Evolutionary conservation across 2,329 filamentous ascomycete genomes (phyloP).

Genomic region (Pseudogymnoascus destructans): DNA sequence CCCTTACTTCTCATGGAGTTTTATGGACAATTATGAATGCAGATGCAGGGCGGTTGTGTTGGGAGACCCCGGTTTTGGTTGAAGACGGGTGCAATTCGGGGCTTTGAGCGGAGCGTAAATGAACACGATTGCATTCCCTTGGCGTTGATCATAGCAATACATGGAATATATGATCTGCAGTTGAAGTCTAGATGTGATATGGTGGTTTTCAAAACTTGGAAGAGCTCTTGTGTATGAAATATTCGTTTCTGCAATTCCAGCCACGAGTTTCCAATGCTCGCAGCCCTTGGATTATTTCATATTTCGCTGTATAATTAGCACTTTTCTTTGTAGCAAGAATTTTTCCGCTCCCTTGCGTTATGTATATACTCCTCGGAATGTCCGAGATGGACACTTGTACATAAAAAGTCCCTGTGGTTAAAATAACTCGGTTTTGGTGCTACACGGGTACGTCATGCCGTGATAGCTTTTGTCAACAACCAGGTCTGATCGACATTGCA

Average conservation of each 20-base stretch:
- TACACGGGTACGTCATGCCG: constrained; percentile 6
- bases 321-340: background rate
- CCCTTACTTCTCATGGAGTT: constrained; percentile 6
- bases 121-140: background rate
- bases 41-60: background rate
- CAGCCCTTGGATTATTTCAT: background rate
- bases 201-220: background rate
- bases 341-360: background rate
- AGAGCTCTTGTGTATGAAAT: background rate
- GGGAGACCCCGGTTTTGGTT: constrained; percentile 1
- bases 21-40: background rate
- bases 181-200: constrained; percentile 1
- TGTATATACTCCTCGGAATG: background rate
- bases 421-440: background rate
- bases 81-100: background rate
- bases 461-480: background rate
- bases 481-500: background rate
- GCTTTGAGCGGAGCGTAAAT: background rate
- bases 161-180: constrained; percentile 2
- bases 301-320: background rate
- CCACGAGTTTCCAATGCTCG: background rate
- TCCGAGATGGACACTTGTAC: background rate
- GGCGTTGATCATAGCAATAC: background rate
- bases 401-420: background rate
- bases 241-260: background rate